These are phyloP conservation scores for Microdochium paspali DNA, from an alignment of 2,329 filamentous ascomycete genomes.

Conservation along the genomic window DNA sequence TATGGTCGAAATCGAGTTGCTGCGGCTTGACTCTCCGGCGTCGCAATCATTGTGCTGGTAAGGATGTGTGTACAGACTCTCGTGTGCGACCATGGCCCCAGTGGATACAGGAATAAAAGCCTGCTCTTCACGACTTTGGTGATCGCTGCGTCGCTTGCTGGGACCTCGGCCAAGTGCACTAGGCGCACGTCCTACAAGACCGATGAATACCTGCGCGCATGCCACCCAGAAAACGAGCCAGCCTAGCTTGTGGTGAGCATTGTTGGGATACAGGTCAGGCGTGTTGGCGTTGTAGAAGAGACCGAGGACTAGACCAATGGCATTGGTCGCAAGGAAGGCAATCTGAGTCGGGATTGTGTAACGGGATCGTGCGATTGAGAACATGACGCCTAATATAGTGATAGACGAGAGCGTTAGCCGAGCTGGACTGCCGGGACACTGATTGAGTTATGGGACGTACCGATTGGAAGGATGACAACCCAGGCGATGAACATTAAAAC, in stretches of 20 bases:
- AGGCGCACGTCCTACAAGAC: constrained; percentile 52
- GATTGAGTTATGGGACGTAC: constrained; percentile 31
- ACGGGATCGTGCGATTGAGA: constrained; percentile 73
- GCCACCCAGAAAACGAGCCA: constrained; percentile 74
- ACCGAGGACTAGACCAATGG: constrained; percentile 53
- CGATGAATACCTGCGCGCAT: constrained; percentile 59
- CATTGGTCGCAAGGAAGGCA: constrained; percentile 54
- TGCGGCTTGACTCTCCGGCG: constrained; percentile 57
- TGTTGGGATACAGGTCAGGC: constrained; percentile 77
- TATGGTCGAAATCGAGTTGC: constrained; percentile 53
- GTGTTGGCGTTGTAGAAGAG: constrained; percentile 71
- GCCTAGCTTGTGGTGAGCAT: constrained; percentile 80
- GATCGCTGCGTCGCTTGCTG: constrained; percentile 7
- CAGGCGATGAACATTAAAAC: constrained; percentile 59
- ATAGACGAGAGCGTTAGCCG: constrained; percentile 6
- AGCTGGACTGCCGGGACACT: not conserved
- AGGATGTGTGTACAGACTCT: constrained; percentile 23
- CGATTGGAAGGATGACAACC: constrained; percentile 59
- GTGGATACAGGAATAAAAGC: constrained; percentile 55
- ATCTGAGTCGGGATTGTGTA: constrained; percentile 63
- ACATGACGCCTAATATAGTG: constrained; percentile 60
- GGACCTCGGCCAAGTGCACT: constrained; percentile 23
- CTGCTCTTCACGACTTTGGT: constrained; percentile 32
- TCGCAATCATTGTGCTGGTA: constrained; percentile 62
- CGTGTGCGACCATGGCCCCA: constrained; percentile 42